These are phyloP conservation scores for Eimeria necatrix DNA, from an alignment of 169 alveolate species.

Conservation along the genomic window DNA sequence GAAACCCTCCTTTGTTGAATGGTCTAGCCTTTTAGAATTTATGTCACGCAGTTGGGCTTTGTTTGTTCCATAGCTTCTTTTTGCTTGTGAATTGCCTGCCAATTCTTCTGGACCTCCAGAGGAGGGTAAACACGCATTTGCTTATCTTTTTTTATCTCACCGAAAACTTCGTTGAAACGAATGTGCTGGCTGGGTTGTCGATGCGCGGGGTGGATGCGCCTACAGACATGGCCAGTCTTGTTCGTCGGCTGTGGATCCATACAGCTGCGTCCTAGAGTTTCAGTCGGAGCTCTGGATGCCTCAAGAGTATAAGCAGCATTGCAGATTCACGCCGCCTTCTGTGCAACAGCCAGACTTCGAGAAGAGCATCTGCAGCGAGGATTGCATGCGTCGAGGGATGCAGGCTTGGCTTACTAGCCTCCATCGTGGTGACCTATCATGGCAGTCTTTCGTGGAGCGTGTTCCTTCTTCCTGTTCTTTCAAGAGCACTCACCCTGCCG, in stretches of 20 bases:
- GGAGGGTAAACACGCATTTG: no score
- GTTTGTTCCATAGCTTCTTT: no score
- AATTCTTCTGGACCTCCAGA: no score
- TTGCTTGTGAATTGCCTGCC: no score
- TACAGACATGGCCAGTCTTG: conserved; percentile 51
- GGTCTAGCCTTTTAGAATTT: background rate
- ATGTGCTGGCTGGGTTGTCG: no score
- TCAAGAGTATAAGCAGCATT: conserved; percentile 23
- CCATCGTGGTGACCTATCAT: conserved; percentile 39
- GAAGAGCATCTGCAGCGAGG: conserved; percentile 44
- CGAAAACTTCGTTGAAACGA: no score
- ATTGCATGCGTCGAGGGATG: conserved; percentile 61
- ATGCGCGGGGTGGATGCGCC: no score
- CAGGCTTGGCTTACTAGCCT: conserved; percentile 18
- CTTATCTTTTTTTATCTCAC: no score
- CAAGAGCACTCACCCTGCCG: background rate
- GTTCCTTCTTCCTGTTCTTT: conserved; percentile 39
- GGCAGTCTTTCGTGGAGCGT: background rate
- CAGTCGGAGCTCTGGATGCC: conserved; percentile 65
- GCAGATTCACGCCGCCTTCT: conserved; percentile 38
- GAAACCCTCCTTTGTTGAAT: background rate
- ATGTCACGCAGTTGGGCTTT: no score
- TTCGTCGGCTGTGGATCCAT: conserved; percentile 21
- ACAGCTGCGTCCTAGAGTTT: background rate
- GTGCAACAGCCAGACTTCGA: conserved; percentile 67